phyloP scores from a whole-genome alignment of 139 green algal species.

The Volvox reticuliferus region DNA sequence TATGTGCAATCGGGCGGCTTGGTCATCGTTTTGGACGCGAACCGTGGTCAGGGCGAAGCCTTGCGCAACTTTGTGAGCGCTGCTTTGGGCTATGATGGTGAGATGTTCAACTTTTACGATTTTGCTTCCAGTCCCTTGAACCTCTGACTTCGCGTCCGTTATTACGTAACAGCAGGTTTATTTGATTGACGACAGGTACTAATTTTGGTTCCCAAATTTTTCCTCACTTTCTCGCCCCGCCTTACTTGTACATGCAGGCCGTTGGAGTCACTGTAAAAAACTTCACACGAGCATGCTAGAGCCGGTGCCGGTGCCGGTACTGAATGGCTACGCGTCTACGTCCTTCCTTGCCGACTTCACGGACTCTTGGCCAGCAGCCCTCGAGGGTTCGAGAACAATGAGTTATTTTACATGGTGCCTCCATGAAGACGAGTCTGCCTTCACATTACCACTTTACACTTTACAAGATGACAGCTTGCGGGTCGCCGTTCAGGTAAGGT shows the following conservation, averaged over 20 bases:
- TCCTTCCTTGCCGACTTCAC: background rate
- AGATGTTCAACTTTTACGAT: background rate
- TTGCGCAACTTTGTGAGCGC: background rate
- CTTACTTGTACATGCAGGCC: background rate
- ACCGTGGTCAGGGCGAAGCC: background rate
- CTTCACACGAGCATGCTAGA: background rate
- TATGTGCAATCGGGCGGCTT: constrained; percentile 1
- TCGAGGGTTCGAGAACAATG: background rate
- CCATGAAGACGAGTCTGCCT: background rate
- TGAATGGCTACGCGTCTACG: background rate
- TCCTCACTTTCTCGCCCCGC: background rate
- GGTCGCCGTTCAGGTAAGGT: constrained; percentile 4
- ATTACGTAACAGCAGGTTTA: too few species aligned
- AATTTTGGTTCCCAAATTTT: background rate
- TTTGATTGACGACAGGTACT: too few species aligned
- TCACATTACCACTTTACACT: background rate
- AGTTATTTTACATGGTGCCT: background rate
- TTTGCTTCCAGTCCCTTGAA: background rate
- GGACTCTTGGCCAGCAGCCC: background rate
- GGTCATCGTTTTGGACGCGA: background rate
- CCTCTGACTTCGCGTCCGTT: background rate
- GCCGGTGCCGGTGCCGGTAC: background rate
- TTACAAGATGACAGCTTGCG: background rate
- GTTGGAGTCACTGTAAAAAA: background rate
- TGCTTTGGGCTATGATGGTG: constrained; percentile 9